These are phyloP conservation scores for Picea sitchensis DNA, from an alignment of 75 land plant species.

Conservation along the genomic window DNA sequence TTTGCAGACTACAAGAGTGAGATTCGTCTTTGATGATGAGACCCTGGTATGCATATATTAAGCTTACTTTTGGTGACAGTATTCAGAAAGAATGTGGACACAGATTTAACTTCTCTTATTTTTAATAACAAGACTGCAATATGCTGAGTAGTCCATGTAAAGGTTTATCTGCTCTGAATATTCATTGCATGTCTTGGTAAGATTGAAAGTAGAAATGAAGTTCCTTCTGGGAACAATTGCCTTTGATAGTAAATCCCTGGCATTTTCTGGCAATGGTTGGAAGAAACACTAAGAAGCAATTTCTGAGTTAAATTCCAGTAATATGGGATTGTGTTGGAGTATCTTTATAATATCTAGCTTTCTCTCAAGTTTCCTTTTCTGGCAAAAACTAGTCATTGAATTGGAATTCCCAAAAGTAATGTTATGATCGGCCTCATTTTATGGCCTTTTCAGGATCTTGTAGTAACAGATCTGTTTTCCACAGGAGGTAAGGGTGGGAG, in stretches of 20 bases:
- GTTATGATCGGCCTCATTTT: neutral
- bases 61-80: neutral
- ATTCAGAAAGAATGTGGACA: neutral
- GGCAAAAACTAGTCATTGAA: neutral
- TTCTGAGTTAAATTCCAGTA: neutral
- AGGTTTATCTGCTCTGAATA: constrained; percentile 4
- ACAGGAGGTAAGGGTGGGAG: constrained; percentile 89
- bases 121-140: neutral
- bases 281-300: neutral
- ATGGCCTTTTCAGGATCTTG: constrained; percentile 6
- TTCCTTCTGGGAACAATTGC: neutral
- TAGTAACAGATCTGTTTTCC: constrained; percentile 12
- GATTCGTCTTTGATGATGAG: constrained; percentile 90
- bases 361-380: neutral
- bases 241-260: neutral
- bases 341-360: neutral
- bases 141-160: neutral
- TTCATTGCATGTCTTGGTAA: neutral
- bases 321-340: neutral
- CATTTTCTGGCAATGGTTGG: constrained; percentile 1
- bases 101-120: neutral
- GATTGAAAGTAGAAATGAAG: neutral
- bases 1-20: constrained; percentile 78
- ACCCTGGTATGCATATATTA: constrained; percentile 67
- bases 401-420: neutral